Percentiles rank a stretch among this genome's conserved stretches.
Conservation (phyloP, 2,329 filamentous ascomycete genomes). For the Apiospora hydei region DNA sequence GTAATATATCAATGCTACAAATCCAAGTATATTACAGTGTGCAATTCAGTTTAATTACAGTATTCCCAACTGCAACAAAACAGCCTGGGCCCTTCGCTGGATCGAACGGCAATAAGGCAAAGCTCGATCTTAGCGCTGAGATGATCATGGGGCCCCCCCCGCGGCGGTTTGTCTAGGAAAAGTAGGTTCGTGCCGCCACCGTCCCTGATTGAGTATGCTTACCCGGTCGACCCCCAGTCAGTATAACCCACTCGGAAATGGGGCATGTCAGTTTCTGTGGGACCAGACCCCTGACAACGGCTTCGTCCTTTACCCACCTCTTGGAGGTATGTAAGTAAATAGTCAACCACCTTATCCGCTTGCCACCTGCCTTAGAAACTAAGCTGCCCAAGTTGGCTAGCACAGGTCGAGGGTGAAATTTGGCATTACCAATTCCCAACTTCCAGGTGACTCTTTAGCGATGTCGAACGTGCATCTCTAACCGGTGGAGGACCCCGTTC, state of each 20-base stretch:
- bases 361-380: background rate
- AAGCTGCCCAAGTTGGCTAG: background rate
- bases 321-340: too few species aligned
- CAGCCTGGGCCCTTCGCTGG: too few species aligned
- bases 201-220: background rate
- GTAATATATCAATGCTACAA: background rate
- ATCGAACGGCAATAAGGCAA: background rate
- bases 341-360: background rate
- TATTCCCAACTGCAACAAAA: background rate
- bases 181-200: background rate
- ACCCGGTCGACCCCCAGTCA: background rate
- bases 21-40: background rate
- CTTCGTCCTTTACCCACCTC: background rate
- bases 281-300: background rate
- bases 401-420: background rate
- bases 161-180: background rate
- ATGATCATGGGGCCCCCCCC: background rate
- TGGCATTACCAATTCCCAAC: background rate
- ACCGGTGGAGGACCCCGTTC: background rate
- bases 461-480: background rate
- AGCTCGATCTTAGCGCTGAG: background rate
- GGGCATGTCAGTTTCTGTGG: background rate
- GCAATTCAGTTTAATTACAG: background rate
- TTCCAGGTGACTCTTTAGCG: too few species aligned
- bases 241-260: background rate